A percentile compares a stretch with the other conserved stretches of the same genome.
These are phyloP conservation scores for Boeremia lycopersici DNA, from an alignment of 2,329 filamentous ascomycete species.

Conservation along the genomic window DNA sequence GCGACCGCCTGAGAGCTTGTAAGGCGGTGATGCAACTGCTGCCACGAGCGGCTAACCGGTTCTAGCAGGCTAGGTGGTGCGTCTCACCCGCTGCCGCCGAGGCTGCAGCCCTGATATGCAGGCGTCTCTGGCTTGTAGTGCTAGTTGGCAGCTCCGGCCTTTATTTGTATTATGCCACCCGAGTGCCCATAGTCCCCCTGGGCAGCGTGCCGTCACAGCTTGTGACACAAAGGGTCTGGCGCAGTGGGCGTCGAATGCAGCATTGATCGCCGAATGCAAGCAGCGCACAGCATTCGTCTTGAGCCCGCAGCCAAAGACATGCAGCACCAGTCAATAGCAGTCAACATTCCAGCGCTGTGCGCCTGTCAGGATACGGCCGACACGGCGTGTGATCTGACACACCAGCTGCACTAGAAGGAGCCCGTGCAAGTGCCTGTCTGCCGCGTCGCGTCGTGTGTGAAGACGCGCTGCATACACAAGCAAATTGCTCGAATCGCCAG, in stretches of 20 bases:
- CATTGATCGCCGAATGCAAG: background rate
- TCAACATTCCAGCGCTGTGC: background rate
- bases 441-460: background rate
- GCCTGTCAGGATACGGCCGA: background rate
- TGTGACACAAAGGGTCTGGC: slow-evolving; percentile 10
- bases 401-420: background rate
- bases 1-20: slow-evolving; percentile 7
- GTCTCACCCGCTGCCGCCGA: slow-evolving; percentile 1
- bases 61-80: slow-evolving; percentile 5
- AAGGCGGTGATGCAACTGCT: slow-evolving; percentile 13
- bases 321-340: no score
- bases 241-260: slow-evolving; percentile 2
- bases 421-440: background rate
- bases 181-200: background rate
- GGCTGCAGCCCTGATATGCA: background rate
- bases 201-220: background rate
- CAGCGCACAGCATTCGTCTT: background rate
- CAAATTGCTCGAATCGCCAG: background rate
- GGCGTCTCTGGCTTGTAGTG: background rate
- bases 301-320: no score
- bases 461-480: background rate
- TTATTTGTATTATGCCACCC: no score
- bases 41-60: slow-evolving; percentile 6
- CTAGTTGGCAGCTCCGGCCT: background rate
- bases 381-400: slow-evolving; percentile 1